phyloP scores from a whole-genome alignment of 2,329 filamentous ascomycete species.

The Neodidymelliopsis sp. region DNA sequence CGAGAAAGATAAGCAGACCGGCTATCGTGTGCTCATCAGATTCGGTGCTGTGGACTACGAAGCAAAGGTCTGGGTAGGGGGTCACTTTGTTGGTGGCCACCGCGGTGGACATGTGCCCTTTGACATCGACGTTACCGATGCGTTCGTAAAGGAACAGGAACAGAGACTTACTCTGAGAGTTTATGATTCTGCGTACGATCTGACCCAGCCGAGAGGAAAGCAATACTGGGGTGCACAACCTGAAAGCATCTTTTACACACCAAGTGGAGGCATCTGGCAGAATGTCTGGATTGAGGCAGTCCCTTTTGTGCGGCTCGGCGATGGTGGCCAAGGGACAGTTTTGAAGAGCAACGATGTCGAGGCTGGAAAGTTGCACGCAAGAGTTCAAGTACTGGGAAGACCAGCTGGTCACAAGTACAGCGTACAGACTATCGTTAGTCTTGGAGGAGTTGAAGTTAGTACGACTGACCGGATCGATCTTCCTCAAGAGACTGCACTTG shows the following conservation, averaged over 20 bases:
- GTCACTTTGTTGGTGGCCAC: slow-evolving; percentile 62
- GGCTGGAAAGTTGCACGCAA: slow-evolving; percentile 59
- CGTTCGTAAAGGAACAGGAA: slow-evolving; percentile 29
- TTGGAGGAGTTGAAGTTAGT: slow-evolving; percentile 59
- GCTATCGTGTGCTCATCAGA: slow-evolving; percentile 57
- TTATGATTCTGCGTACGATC: slow-evolving; percentile 69
- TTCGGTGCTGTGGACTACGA: slow-evolving; percentile 71
- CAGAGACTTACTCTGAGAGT: slow-evolving; percentile 63
- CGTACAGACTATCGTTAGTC: slow-evolving; percentile 63
- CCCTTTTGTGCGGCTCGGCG: slow-evolving; percentile 60
- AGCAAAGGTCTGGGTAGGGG: slow-evolving; percentile 64
- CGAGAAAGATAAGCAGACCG: slow-evolving; percentile 50
- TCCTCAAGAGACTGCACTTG: slow-evolving; percentile 59
- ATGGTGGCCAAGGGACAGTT: slow-evolving; percentile 66
- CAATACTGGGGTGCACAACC: slow-evolving; percentile 70
- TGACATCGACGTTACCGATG: slow-evolving; percentile 64
- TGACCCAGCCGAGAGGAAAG: slow-evolving; percentile 71
- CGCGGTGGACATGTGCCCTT: slow-evolving; percentile 67
- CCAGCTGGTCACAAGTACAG: slow-evolving; percentile 56
- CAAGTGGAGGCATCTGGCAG: slow-evolving; percentile 66
- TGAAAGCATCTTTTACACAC: slow-evolving; percentile 67
- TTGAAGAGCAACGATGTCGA: slow-evolving; percentile 63
- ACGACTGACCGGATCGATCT: slow-evolving; percentile 55
- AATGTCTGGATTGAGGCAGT: slow-evolving; percentile 65
- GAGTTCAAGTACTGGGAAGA: slow-evolving; percentile 59